These are phyloP conservation scores for Neoscytalidium dimidiatum DNA, from an alignment of 2,329 filamentous ascomycete genomes.

Conservation along the genomic window DNA sequence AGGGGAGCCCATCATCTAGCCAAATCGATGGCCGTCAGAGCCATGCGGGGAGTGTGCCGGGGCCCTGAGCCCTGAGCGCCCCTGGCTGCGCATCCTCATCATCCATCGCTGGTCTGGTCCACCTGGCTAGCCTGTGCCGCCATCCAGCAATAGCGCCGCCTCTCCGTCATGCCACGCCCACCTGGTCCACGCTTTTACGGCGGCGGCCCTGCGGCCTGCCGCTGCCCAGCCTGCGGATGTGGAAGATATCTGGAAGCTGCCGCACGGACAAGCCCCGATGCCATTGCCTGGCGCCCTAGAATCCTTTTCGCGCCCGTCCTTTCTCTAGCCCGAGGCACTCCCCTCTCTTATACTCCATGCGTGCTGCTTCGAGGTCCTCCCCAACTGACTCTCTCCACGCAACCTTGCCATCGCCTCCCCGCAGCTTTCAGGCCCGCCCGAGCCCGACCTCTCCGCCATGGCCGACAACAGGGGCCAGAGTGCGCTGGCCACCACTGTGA, in stretches of 20 bases:
- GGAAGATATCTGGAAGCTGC: background rate
- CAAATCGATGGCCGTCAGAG: background rate
- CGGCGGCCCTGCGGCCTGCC: background rate
- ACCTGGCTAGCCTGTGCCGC: background rate
- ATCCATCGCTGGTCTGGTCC: background rate
- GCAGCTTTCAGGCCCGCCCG: no score
- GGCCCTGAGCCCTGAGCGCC: background rate
- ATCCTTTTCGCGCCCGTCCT: background rate
- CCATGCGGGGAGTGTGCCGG: background rate
- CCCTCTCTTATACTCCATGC: background rate
- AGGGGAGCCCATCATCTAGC: background rate
- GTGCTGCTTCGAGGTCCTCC: background rate
- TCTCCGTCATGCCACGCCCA: background rate
- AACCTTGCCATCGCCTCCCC: background rate
- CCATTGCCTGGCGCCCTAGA: no score
- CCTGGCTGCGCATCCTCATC: background rate
- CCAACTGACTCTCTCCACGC: background rate
- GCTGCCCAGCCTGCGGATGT: no score
- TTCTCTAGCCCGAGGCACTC: background rate
- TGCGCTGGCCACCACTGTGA: slow-evolving; percentile 8
- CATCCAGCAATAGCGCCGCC: background rate
- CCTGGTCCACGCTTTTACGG: background rate
- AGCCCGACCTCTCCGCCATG: no score
- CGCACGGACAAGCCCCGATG: no score
- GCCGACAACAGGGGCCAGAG: no score